Conservation (phyloP, 345 rosid genomes). For the Pugionium dolabratum region DNA sequence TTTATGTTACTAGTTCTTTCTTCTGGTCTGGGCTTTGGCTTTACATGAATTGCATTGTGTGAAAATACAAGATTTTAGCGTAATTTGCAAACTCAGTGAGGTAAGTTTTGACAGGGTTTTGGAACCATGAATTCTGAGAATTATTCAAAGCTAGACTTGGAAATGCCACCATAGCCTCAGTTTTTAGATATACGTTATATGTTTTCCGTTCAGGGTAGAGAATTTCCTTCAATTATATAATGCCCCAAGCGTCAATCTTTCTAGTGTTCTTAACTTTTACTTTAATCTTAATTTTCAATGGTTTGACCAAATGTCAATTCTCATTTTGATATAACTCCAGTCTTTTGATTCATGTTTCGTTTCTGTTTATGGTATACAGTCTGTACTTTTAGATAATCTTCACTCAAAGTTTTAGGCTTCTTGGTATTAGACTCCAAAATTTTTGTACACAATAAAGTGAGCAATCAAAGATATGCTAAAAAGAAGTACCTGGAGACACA, state of each 20-base stretch:
- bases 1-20: constrained; percentile 6
- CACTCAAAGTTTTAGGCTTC: background rate
- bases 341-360: constrained; percentile 3
- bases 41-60: background rate
- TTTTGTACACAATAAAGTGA: background rate
- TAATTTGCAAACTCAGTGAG: constrained; percentile 8
- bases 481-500: background rate
- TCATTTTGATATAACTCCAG: background rate
- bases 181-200: constrained; percentile 5
- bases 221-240: background rate
- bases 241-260: constrained; percentile 16
- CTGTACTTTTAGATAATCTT: constrained; percentile 15
- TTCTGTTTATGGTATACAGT: constrained; percentile 2
- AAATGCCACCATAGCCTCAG: background rate
- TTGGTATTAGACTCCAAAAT: constrained; percentile 3
- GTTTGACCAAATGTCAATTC: constrained; percentile 10
- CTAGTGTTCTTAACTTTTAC: background rate
- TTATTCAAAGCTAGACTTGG: constrained; percentile 10
- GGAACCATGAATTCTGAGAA: constrained; percentile 18
- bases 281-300: background rate
- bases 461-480: background rate
- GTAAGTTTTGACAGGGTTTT: constrained; percentile 6
- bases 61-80: too few relatives aligned
- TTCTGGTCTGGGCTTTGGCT: constrained; percentile 1
- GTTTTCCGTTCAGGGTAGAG: constrained; percentile 9